A percentile compares a stretch with the other conserved stretches of the same genome.
phyloP scores from a whole-genome alignment of 768 basidiomycete genomes.

The Porpolomopsis calyptriformis region DNA sequence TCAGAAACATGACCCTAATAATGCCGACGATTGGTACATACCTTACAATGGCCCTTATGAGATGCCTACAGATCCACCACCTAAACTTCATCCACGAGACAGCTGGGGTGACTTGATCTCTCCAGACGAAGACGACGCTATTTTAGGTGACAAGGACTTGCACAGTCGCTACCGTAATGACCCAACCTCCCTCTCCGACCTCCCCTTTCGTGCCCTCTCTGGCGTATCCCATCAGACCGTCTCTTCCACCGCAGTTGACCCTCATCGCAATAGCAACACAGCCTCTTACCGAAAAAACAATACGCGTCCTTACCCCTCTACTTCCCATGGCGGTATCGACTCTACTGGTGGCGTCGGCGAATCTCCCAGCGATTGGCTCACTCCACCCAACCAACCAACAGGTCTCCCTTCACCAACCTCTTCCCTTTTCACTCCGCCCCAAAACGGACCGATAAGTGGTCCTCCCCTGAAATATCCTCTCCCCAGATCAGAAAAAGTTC shows the following conservation, averaged over 20 bases:
- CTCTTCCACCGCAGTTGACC: conserved; percentile 30
- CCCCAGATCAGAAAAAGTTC: neutral
- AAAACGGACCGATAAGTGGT: conserved; percentile 10
- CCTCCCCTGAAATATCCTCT: conserved; percentile 13
- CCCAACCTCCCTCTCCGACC: conserved; percentile 3
- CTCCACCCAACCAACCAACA: conserved; percentile 13
- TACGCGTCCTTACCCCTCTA: conserved; percentile 22
- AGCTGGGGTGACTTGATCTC: conserved; percentile 27
- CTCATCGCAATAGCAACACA: conserved; percentile 21
- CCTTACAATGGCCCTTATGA: too few relatives aligned
- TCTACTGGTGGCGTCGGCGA: conserved; percentile 55
- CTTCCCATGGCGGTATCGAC: conserved; percentile 37
- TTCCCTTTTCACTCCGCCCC: conserved; percentile 28
- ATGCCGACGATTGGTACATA: too few relatives aligned
- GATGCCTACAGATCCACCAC: too few relatives aligned
- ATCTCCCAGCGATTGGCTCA: conserved; percentile 35
- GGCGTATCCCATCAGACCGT: conserved; percentile 31
- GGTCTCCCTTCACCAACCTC: conserved; percentile 34
- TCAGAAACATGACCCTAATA: too few relatives aligned
- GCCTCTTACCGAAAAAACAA: conserved; percentile 21
- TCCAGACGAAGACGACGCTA: conserved; percentile 21
- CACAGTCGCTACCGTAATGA: conserved; percentile 18
- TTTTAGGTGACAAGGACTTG: conserved; percentile 19
- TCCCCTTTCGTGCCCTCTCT: conserved; percentile 28
- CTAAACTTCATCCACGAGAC: too few relatives aligned